A percentile compares a stretch with the other conserved stretches of the same genome.
These are phyloP conservation scores for Colletotrichum sp. DNA, from an alignment of 2,329 filamentous ascomycete species.

Conservation along the genomic window DNA sequence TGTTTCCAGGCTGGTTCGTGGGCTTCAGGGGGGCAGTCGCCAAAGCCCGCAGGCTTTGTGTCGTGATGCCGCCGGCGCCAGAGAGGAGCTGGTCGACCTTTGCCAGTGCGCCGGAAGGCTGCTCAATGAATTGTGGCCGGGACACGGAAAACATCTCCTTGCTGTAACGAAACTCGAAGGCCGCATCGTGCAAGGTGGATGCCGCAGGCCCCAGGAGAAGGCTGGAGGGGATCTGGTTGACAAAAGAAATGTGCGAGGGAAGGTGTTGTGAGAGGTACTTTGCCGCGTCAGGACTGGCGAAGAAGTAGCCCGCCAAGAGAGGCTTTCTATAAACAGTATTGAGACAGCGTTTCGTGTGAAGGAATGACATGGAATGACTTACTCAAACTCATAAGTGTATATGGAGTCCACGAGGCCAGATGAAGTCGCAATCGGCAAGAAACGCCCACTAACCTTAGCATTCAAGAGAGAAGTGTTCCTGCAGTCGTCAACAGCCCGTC, in stretches of 20 bases:
- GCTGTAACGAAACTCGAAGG: conserved; percentile 1
- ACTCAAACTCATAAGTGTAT: conserved; percentile 1
- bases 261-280: conserved; percentile 68
- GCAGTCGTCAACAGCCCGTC: neutral
- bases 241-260: conserved; percentile 50
- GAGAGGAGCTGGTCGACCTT: conserved; percentile 7
- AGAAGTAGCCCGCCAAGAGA: conserved; percentile 53
- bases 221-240: conserved; percentile 62
- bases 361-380: neutral
- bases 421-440: conserved; percentile 29
- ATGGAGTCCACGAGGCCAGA: conserved; percentile 11
- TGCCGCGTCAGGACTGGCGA: conserved; percentile 50
- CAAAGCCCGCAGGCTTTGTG: neutral
- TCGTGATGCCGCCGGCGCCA: neutral
- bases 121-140: conserved; percentile 9
- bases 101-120: neutral
- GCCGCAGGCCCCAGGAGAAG: conserved; percentile 42
- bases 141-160: conserved; percentile 16
- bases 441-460: conserved; percentile 25
- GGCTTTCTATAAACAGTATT: conserved; percentile 25
- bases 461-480: neutral
- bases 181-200: neutral
- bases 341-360: neutral
- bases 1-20: conserved; percentile 11
- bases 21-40: neutral